Base-by-base conservation (phyloP, 2,329 filamentous ascomycete genomes). In the Hortaea sp. region DNA sequence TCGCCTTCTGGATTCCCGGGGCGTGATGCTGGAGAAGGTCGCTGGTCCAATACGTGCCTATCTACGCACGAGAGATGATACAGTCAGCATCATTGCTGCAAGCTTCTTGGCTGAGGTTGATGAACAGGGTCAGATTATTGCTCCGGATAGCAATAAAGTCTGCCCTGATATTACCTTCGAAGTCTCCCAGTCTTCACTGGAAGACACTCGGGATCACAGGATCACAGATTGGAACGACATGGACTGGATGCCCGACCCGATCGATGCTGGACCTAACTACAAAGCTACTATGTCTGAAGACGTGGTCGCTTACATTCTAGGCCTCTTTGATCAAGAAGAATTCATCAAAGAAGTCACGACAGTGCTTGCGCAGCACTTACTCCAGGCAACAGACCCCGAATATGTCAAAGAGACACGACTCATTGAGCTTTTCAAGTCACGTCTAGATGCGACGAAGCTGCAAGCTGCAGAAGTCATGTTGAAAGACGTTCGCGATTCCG, bases 401-500 rank as follows among this genome's bases (percentile, higher is more conserved):
- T 94, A 88, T 56, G 77, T 84, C 49, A 88, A 88, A 63, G 92
- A 86, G 65, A 78, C 86, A 45, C 83, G 85, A 46, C 85, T 95
- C 4, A 75, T 97, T 5, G 82, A 90, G 47, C 75, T 97, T 7
- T 76, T 98, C 49, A 95, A 95, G 69, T 76, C 86, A 50, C 81
- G 89, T 6, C 89, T 95, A 47, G 90, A 90, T 27, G 88, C 95
- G 54, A 76, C 78, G 29, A 81, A 87, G 11, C 71, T 98, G 40
- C 92, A 97, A 63, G 85, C 86, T 42, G 95, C 89, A 65, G 90
- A 98, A 62, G 92, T 98, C 58, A 98, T 98, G 92, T 78, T 98
- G 47, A 86, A 84, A 53, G 92, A 98, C 63, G 85, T 97, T 32
- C 77, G 85, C 53, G 89, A 95, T 49, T 85, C 95, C 60, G 69